Evolutionary conservation across 306 rosid genomes (phyloP), one percentile per base, ranked within the genome.

Genomic region (Cucurbita pepo): DNA sequence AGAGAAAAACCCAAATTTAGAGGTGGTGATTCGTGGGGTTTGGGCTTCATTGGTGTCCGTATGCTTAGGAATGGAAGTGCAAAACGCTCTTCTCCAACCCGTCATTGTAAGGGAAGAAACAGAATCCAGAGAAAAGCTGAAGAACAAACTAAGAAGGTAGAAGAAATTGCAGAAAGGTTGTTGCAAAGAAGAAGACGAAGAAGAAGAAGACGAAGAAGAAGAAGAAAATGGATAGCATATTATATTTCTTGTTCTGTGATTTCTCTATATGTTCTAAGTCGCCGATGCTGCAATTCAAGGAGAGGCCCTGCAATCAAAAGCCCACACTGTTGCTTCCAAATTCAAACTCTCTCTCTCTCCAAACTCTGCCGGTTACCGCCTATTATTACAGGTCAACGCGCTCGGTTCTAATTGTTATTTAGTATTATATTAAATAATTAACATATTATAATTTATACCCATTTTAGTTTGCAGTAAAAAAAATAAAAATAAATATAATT

Each of bases 71-170:
- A 88, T 85, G 10, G 96, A 91, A 41, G 99, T 89, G 77, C 99
- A 95, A 41, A 95, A 95, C 2, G 96, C 97, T 72, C 96, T 84
- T 85, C 97, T 89, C 99, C 99, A 95, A 37, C 97, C 96, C 21
- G 86, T 77, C 88, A 91, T 97, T 22, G 43, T 15, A 53, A 53
- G 10, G 2, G 16, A 50, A 47, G 11, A 47, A 9, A 2, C 13
- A 48, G 11, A n/a, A 13, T 13, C 15, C 6, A 13, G 54, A 50
- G 1, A 47, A 47, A 44, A 10, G 14, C 19, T 15, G 8, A 15
- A 51, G 22, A 53, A 45, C 50, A 4, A 8, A 50, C 18, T 45
- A 30, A 30, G 34, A 30, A 30, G 34, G 54, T 50, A 4, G 1
- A 1, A 14, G 18, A 50, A 50, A 50, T 13, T 50, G 54, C 8